Conservation (phyloP, 306 rosid genomes). For the Neltuma alba region DNA sequence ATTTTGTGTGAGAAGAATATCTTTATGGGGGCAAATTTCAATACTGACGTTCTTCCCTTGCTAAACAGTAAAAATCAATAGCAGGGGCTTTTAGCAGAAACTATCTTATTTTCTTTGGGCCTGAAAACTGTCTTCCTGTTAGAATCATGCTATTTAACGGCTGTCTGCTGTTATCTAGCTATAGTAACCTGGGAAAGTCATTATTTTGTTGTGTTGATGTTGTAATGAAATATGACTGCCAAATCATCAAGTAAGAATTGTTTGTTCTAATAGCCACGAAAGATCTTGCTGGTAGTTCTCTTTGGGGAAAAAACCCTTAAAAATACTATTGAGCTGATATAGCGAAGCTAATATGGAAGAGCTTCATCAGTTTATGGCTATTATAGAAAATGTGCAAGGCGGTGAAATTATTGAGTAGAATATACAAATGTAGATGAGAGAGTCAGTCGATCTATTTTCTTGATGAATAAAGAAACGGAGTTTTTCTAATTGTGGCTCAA, state of each 20-base stretch:
- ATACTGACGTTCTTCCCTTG: not conserved
- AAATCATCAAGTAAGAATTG: not conserved
- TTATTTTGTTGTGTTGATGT: not conserved
- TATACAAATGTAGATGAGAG: too few relatives aligned
- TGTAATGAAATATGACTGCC: not conserved
- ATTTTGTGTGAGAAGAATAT: not conserved
- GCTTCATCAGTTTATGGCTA: too few relatives aligned
- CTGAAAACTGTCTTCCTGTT: not conserved
- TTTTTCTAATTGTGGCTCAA: too few relatives aligned
- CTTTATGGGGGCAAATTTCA: slow-evolving; percentile 6
- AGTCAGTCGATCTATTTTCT: not conserved
- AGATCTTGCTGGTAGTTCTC: not conserved
- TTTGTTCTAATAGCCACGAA: not conserved
- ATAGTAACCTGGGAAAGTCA: not conserved
- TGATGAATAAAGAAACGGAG: too few relatives aligned
- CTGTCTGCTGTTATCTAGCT: not conserved
- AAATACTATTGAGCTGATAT: not conserved
- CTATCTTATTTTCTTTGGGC: too few relatives aligned
- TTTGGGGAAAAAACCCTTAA: not conserved
- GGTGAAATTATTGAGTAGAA: too few relatives aligned
- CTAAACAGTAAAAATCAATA: slow-evolving; percentile 13
- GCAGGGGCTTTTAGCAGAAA: too few relatives aligned
- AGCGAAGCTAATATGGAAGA: too few relatives aligned
- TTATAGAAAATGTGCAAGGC: too few relatives aligned
- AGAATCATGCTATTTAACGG: not conserved